A percentile compares a stretch with the other conserved stretches of the same genome.
phyloP scores from a whole-genome alignment of 495 filamentous ascomycete genomes.

The Penicillium chermesinum region DNA sequence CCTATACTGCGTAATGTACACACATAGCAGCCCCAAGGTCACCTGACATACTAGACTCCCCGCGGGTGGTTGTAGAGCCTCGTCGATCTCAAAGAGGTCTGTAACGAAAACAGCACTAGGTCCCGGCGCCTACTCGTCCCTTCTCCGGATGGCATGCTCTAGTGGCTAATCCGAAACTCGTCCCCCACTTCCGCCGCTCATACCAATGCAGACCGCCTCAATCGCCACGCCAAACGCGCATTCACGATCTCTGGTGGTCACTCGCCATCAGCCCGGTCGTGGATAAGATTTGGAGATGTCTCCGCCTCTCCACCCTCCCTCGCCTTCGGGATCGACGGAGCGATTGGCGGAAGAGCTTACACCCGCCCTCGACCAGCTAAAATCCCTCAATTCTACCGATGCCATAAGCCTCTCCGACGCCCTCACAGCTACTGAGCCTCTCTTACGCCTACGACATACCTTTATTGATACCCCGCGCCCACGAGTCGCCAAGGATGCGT shows the following conservation, averaged over 20 bases:
- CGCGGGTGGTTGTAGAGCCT: conserved; percentile 13
- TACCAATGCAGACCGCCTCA: conserved; percentile 42
- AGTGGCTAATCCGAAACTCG: conserved; percentile 3
- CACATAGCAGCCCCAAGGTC: conserved; percentile 11
- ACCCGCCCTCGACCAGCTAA: conserved; percentile 51
- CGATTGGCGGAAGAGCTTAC: conserved; percentile 58
- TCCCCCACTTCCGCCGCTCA: conserved; percentile 15
- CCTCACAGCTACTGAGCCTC: conserved; percentile 33
- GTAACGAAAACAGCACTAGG: neutral
- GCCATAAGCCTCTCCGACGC: conserved; percentile 22
- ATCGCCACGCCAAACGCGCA: conserved; percentile 27
- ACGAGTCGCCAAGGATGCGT: conserved; percentile 62
- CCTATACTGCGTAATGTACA: neutral
- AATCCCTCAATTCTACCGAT: conserved; percentile 20
- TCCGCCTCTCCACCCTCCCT: conserved; percentile 52
- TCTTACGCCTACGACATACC: conserved; percentile 50
- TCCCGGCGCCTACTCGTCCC: neutral
- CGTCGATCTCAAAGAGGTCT: neutral
- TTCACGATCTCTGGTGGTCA: conserved; percentile 41
- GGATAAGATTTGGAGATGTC: conserved; percentile 37
- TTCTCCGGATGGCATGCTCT: conserved; percentile 5
- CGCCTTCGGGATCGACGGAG: conserved; percentile 55
- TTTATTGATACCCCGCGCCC: conserved; percentile 48
- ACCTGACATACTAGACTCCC: conserved; percentile 22
- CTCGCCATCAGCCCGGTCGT: conserved; percentile 34